Percentiles rank a stretch among this genome's conserved stretches.
phyloP scores from a whole-genome alignment of 108 stramenopile genomes.

The Asterionellopsis glacialis region DNA sequence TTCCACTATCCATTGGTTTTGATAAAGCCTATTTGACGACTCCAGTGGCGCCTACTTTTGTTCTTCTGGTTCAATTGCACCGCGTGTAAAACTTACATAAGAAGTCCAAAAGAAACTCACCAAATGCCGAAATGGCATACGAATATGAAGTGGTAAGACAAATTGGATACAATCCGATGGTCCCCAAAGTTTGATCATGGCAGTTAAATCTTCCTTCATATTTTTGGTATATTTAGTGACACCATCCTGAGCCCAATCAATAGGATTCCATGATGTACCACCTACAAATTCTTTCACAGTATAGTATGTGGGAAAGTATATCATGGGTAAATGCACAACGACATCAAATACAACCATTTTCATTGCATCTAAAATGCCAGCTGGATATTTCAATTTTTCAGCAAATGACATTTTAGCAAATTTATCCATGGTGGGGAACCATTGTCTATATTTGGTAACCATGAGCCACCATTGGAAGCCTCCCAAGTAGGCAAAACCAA shows the following conservation, averaged over 20 bases:
- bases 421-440: constrained; percentile 80
- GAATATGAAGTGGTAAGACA: constrained; percentile 79
- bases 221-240: constrained; percentile 70
- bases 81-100: constrained; percentile 86
- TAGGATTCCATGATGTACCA: constrained; percentile 69
- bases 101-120: constrained; percentile 94
- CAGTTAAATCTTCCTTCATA: constrained; percentile 74
- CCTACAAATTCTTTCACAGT: constrained; percentile 84
- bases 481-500: constrained; percentile 85
- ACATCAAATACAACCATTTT: constrained; percentile 92
- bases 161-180: constrained; percentile 90
- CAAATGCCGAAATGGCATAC: constrained; percentile 86
- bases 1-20: too few species aligned
- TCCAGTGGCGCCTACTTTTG: too few species aligned
- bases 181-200: constrained; percentile 87
- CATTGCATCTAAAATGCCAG: constrained; percentile 73
- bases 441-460: constrained; percentile 77
- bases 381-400: constrained; percentile 73
- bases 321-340: constrained; percentile 76
- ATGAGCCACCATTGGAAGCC: constrained; percentile 87
- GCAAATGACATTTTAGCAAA: constrained; percentile 65
- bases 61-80: constrained; percentile 31
- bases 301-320: constrained; percentile 93
- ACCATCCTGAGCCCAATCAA: constrained; percentile 84
- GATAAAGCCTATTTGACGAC: too few species aligned